phyloP scores from a whole-genome alignment of 768 basidiomycete genomes.

The Rhodotorula kratochvilovae region DNA sequence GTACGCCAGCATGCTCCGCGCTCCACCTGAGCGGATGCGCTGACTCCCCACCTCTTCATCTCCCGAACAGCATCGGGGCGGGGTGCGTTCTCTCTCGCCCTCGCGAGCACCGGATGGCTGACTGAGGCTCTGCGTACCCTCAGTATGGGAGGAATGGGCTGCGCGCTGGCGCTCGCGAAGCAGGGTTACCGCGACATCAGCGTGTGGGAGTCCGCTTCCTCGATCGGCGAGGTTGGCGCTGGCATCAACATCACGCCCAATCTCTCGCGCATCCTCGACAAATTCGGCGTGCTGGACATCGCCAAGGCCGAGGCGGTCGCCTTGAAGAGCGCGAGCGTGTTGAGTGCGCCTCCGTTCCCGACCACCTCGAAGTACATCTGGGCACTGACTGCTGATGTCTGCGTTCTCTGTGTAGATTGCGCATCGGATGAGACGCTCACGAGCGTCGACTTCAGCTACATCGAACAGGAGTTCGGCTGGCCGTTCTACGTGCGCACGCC shows the following conservation, averaged over 20 bases:
- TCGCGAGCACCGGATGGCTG: not conserved
- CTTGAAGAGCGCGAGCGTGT: conserved; percentile 44
- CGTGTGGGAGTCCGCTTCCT: not conserved
- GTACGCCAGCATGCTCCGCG: not conserved
- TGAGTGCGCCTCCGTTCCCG: conserved; percentile 38
- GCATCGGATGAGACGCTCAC: conserved; percentile 46
- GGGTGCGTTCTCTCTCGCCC: not conserved
- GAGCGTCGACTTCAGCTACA: conserved; percentile 44
- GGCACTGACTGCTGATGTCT: too few relatives aligned
- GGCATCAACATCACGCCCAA: conserved; percentile 51
- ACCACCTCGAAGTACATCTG: too few relatives aligned
- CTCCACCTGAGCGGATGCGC: not conserved
- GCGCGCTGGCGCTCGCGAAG: not conserved
- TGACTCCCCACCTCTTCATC: not conserved
- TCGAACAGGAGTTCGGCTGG: conserved; percentile 45
- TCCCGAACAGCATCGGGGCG: not conserved
- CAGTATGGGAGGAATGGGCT: conserved; percentile 6
- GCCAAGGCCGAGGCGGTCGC: conserved; percentile 45
- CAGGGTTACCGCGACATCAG: not conserved
- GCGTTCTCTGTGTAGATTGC: conserved; percentile 31
- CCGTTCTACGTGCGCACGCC: conserved; percentile 41
- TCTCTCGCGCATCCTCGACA: conserved; percentile 44
- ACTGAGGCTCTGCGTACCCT: not conserved
- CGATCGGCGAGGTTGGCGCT: conserved; percentile 45
- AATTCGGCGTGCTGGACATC: conserved; percentile 45